Percentiles rank a stretch among this genome's conserved stretches.
Evolutionary conservation across 2,329 filamentous ascomycete species (phyloP).

Genomic region (Paraconiothyrium brasiliense): DNA sequence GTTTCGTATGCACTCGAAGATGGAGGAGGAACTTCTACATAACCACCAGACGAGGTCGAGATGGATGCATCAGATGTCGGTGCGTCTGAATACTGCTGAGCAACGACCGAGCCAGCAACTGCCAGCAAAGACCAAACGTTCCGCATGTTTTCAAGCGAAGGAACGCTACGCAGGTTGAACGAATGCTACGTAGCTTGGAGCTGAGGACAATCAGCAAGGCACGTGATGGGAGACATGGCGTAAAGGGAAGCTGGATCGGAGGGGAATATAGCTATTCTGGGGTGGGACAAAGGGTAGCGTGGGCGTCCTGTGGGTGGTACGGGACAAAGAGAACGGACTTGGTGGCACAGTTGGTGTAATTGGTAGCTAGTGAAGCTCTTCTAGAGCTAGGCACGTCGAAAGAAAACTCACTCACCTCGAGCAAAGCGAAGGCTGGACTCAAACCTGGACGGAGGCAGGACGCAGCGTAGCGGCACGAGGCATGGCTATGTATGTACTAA

Average conservation of each 20-base stretch:
- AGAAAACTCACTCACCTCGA: constrained; percentile 37
- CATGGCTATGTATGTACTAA: constrained; percentile 37
- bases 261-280: constrained; percentile 22
- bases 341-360: constrained; percentile 11
- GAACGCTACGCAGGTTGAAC: constrained; percentile 36
- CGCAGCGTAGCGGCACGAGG: constrained; percentile 28
- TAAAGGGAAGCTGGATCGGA: constrained; percentile 13
- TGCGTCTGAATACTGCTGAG: constrained; percentile 22
- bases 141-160: constrained; percentile 45
- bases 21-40: neutral
- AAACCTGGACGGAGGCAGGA: constrained; percentile 29
- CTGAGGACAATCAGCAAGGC: constrained; percentile 30
- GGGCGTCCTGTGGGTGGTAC: constrained; percentile 19
- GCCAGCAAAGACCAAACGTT: constrained; percentile 36
- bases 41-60: neutral
- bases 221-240: constrained; percentile 30
- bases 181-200: constrained; percentile 35
- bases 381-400: neutral
- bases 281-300: constrained; percentile 24
- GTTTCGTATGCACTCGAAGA: neutral
- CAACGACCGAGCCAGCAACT: constrained; percentile 31
- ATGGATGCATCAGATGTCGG: neutral
- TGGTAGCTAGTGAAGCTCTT: constrained; percentile 6
- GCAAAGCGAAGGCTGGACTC: constrained; percentile 37
- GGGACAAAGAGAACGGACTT: constrained; percentile 1